Base-by-base conservation (phyloP, 2,329 filamentous ascomycete genomes). In the Sarocladium brachiariae region DNA sequence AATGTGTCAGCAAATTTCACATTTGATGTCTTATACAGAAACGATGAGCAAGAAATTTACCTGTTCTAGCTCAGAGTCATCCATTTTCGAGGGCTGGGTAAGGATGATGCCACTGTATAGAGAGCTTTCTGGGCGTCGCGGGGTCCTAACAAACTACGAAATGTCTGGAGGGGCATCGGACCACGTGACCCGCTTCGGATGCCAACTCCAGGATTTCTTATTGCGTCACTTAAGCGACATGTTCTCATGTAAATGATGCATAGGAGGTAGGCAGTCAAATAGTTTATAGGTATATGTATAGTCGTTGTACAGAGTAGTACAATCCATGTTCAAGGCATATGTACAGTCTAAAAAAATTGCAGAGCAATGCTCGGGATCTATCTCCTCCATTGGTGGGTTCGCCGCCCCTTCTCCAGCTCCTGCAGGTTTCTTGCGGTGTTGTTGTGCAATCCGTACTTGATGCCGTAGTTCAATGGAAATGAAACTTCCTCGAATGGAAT, bases 51-150 rank as follows among this genome's bases (percentile, higher is more conserved):
- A 4, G 27, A 24, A 18, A 9, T 35, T 21, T 54, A 70, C 69
- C 63, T 70, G 66, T 19, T 71, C 70, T 43, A 73, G 62, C 56
- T 73, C 70, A 34, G 70, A 66, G 55, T 73, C 70, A 56, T 71
- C 70, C 70, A 73, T 73, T 59, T 41, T 58, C 55, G 24, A 24
- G 27, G 33, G 7, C 50, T 49, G 37, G 35, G 43, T 13, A 25
- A 50, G 52, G 51, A 49, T 49, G 46, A 19, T 14, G n/a, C 23
- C n/a, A n/a, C n/a, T n/a, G n/a, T 23, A 21, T 49, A 43, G 43
- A 52, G 37, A 53, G 38, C 43, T 51, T 51, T 48, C 48, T 24
- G 31, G 13, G n/a, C 21, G 34, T 47, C 25, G 25, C 43, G 46
- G 30, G 25, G 34, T 14, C 5, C 18, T 49, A 7, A 13, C 18